Percentiles rank a stretch among this genome's conserved stretches.
Evolutionary conservation across 345 rosid genomes (phyloP).

Genomic region (Microcos paniculata): DNA sequence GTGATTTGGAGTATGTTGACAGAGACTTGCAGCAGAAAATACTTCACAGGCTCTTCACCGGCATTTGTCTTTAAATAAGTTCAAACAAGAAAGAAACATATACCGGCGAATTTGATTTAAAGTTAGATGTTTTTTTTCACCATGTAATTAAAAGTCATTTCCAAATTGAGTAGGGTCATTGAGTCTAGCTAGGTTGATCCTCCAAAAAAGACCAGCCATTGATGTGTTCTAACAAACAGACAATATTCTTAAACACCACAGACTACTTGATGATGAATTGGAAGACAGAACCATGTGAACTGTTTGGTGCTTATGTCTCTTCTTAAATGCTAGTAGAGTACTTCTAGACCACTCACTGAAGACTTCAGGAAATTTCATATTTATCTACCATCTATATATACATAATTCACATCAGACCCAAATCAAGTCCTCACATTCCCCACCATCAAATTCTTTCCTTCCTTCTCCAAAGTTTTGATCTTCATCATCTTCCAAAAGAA

Average conservation of each 20-base stretch:
- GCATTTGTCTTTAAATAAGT: not conserved
- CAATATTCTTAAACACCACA: not conserved
- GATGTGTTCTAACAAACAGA: not conserved
- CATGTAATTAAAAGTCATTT: not conserved
- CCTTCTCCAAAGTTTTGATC: not conserved
- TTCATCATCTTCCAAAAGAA: not conserved
- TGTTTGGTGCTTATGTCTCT: not conserved
- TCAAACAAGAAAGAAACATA: not conserved
- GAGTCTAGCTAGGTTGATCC: not conserved
- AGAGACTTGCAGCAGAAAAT: not conserved
- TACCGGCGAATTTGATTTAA: not conserved
- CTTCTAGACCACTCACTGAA: not conserved
- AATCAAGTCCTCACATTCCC: constrained; percentile 5
- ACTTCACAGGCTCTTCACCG: constrained; percentile 8
- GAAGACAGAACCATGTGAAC: constrained; percentile 17
- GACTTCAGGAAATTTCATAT: not conserved
- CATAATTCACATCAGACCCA: not conserved
- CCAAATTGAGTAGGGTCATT: not conserved
- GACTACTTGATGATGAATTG: not conserved
- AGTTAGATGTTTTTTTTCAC: not conserved
- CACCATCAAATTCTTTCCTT: not conserved
- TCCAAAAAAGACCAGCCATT: not conserved
- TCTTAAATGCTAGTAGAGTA: not conserved
- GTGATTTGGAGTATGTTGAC: not conserved
- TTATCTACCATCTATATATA: not conserved